phyloP scores from a whole-genome alignment of 2,329 filamentous ascomycete genomes.

The Neonectria hederae region DNA sequence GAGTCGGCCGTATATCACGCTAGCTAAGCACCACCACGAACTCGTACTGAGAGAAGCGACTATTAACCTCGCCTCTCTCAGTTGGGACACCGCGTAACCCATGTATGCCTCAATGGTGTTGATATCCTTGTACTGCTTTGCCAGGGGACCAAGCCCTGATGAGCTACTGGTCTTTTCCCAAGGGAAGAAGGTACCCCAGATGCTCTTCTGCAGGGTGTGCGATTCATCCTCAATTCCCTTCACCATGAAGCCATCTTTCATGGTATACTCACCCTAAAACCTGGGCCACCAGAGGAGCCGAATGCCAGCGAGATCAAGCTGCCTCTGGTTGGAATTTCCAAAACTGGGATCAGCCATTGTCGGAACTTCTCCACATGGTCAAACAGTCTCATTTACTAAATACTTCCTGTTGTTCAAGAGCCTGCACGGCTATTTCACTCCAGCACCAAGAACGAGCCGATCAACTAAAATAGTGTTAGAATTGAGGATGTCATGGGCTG shows the following conservation, averaged over 20 bases:
- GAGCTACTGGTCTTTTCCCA: slow-evolving; percentile 3
- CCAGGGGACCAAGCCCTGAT: background rate
- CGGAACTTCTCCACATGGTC: slow-evolving; percentile 8
- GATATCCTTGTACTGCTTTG: slow-evolving; percentile 3
- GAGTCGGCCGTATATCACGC: background rate
- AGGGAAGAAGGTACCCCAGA: background rate
- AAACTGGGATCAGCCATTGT: slow-evolving; percentile 3
- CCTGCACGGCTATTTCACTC: background rate
- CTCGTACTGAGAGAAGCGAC: slow-evolving; percentile 4
- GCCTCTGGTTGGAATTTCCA: too few relatives aligned
- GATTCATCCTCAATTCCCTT: background rate
- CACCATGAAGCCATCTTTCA: background rate
- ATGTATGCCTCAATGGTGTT: slow-evolving; percentile 9
- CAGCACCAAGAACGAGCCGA: background rate
- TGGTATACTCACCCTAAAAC: background rate
- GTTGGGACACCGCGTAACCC: background rate
- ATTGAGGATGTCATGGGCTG: slow-evolving; percentile 7
- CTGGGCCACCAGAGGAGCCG: background rate
- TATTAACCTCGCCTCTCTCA: background rate
- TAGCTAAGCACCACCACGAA: slow-evolving; percentile 5
- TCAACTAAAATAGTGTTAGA: background rate
- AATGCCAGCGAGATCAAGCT: background rate
- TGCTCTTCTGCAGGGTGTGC: slow-evolving; percentile 1
- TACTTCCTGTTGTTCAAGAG: background rate
- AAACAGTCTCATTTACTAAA: background rate